Conservation (phyloP, 192 early-diverging fungal genomes). For the Coemansia sp. region DNA sequence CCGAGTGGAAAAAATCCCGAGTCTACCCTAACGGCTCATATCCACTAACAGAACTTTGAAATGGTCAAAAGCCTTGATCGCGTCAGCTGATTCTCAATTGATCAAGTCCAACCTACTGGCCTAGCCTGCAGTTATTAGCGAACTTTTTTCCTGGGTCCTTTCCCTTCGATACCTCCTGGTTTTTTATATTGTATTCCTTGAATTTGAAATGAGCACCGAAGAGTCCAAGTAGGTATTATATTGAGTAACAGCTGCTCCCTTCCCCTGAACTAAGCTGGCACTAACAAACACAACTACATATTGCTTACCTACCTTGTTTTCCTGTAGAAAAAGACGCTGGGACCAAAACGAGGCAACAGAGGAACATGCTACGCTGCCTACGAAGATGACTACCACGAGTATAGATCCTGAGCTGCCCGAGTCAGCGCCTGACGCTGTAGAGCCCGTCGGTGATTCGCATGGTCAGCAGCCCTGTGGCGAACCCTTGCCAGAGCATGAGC, state of each 20-base stretch:
- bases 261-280: neutral
- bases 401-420: neutral
- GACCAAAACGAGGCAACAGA: conserved; percentile 7
- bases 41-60: neutral
- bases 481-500: neutral
- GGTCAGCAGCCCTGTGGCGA: neutral
- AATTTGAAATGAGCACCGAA: conserved; percentile 14
- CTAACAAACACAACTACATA: neutral
- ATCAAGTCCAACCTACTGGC: neutral
- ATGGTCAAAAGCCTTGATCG: neutral
- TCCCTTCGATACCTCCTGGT: neutral
- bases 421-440: neutral
- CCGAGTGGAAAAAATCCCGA: conserved; percentile 49
- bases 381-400: neutral
- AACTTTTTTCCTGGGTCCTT: neutral
- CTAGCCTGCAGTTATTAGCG: neutral
- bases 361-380: neutral
- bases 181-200: neutral
- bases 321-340: conserved; percentile 31
- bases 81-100: neutral
- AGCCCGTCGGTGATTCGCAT: neutral
- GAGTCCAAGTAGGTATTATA: neutral
- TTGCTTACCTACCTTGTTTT: neutral
- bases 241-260: neutral
- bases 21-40: conserved; percentile 30